These are phyloP conservation scores for Mrakiaceae sp. DNA, from an alignment of 1,284 basidiomycete species.

Conservation along the genomic window DNA sequence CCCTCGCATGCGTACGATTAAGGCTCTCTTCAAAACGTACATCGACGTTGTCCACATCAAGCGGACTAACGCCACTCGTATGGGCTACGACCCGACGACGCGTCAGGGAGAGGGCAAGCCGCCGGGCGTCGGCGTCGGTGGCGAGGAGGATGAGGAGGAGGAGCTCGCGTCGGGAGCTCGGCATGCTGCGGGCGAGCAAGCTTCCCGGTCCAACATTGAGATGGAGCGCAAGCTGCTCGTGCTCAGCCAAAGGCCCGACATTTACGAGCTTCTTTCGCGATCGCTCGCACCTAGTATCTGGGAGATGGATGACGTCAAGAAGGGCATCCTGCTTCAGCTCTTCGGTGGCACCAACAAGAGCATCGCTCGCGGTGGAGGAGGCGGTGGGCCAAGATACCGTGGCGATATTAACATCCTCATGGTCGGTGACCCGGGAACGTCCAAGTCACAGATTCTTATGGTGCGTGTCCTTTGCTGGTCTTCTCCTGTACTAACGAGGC, in stretches of 20 bases:
- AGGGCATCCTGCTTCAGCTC: slow-evolving; percentile 87
- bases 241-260: slow-evolving; percentile 62
- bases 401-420: slow-evolving; percentile 96
- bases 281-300: slow-evolving; percentile 91
- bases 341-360: slow-evolving; percentile 98
- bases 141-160: slow-evolving; percentile 59
- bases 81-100: slow-evolving; percentile 73
- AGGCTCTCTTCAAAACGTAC: slow-evolving; percentile 92
- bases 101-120: slow-evolving; percentile 44
- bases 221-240: slow-evolving; percentile 51
- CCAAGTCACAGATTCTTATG: slow-evolving; percentile 87
- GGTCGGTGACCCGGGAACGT: slow-evolving; percentile 96
- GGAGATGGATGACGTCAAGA: slow-evolving; percentile 99
- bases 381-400: slow-evolving; percentile 86
- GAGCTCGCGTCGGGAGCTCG: slow-evolving; percentile 33
- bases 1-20: slow-evolving; percentile 79
- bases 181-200: slow-evolving; percentile 21
- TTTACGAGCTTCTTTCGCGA: slow-evolving; percentile 76
- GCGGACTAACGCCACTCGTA: slow-evolving; percentile 54
- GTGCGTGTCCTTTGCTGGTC: slow-evolving; percentile 37
- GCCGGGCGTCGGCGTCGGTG: slow-evolving; percentile 71
- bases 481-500: background rate
- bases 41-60: slow-evolving; percentile 89
- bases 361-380: slow-evolving; percentile 82
- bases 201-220: slow-evolving; percentile 23